phyloP scores from a whole-genome alignment of 495 filamentous ascomycete genomes.

The Mytilinidion resinicola region DNA sequence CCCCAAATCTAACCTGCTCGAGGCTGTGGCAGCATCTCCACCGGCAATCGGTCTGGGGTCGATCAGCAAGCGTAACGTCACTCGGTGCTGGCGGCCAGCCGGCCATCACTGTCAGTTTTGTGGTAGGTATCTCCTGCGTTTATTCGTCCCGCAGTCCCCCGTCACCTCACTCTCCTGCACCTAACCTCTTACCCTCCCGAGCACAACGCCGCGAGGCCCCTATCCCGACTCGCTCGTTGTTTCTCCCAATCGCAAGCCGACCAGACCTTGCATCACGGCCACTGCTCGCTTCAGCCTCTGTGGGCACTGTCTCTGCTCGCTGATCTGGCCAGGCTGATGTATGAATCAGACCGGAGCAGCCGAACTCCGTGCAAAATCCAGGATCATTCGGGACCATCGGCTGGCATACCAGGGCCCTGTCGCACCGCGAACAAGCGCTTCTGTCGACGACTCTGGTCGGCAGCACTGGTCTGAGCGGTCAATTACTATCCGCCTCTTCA shows the following conservation, averaged over 20 bases:
- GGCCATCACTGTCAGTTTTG: constrained; percentile 15
- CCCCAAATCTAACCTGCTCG: not conserved
- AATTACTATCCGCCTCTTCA: constrained; percentile 5
- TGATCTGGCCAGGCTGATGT: constrained; percentile 15
- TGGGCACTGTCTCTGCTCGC: constrained; percentile 12
- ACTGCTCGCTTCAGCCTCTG: constrained; percentile 3
- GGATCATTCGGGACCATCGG: constrained; percentile 3
- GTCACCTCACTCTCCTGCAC: constrained; percentile 6
- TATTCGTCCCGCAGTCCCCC: constrained; percentile 6
- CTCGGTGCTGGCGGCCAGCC: constrained; percentile 10
- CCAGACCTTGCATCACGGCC: not conserved
- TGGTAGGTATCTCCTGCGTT: constrained; percentile 12
- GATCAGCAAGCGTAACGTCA: constrained; percentile 25
- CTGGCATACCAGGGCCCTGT: constrained; percentile 4
- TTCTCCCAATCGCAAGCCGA: not conserved
- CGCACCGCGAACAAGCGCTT: constrained; percentile 6
- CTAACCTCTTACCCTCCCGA: constrained; percentile 13
- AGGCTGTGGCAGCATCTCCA: not conserved
- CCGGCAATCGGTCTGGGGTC: constrained; percentile 14
- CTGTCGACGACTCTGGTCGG: constrained; percentile 9
- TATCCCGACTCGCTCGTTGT: not conserved
- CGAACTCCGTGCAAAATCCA: constrained; percentile 3
- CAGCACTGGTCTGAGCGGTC: constrained; percentile 1
- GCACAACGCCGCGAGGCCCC: constrained; percentile 8
- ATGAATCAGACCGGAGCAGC: constrained; percentile 8